Evolutionary conservation across 306 rosid genomes (phyloP), one percentile per base, ranked within the genome.

Genomic region (Carpinus fangiana): DNA sequence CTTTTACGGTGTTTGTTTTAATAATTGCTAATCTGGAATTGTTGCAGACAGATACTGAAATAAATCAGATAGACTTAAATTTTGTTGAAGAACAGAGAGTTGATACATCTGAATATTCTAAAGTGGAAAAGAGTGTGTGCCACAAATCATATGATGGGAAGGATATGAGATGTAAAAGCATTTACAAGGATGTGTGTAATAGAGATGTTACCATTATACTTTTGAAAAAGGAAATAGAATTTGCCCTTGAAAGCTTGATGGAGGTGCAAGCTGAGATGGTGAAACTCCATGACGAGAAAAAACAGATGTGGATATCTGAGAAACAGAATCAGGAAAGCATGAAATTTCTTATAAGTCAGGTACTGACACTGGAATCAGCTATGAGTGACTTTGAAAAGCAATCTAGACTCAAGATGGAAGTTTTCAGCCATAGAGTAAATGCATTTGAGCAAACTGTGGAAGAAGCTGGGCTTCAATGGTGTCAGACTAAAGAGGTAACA

Each of bases 181-280:
- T 78, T 68, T 57, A 54, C 82, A 78, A 78, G 85, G 80, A 82
- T 53, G 84, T 12, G n/a, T 45, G 48, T 79, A 83, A 86, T 77
- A 87, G 85, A 80, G 97, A 92, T 80, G 80, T 34, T 60, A 87
- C 94, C 69, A 88, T 94, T 79, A 36, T 78, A 41, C 98, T 94
- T 75, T 75, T 94, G 83, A 92, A 88, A 84, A 90, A 86, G 83
- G 97, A 92, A 85, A 89, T 94, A 70, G 95, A 87, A 83, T 82
- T 88, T 81, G 93, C 98, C 73, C 90, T 94, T 78, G 85, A 83
- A 78, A 94, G 90, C 90, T 87, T 94, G 82, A 76, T 87, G 83
- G 90, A 86, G 79, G 97, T 94, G 73, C 87, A 92, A 83, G 84
- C 79, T 87, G 97, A 94, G 90, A 88, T 92, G 91, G 84, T 79